A percentile compares a stretch with the other conserved stretches of the same genome.
phyloP scores from a whole-genome alignment of 2,329 filamentous ascomycete genomes.

The Lasiodiplodia sp. region DNA sequence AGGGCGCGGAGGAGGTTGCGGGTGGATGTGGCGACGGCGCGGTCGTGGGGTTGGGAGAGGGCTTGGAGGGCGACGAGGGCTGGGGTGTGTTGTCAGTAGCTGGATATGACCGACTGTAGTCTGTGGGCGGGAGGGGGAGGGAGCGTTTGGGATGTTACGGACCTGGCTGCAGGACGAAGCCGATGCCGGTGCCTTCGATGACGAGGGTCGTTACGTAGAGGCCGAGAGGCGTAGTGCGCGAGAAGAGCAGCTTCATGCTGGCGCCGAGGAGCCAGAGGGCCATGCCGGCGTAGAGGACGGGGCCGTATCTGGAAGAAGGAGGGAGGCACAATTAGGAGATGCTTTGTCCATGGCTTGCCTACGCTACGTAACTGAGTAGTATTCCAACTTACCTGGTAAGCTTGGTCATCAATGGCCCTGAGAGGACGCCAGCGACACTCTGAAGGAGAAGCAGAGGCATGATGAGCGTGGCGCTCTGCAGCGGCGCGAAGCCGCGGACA shows the following conservation, averaged over 20 bases:
- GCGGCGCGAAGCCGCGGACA: constrained; percentile 36
- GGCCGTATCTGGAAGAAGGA: constrained; percentile 6
- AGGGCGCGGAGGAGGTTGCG: constrained; percentile 41
- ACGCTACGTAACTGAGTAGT: too few species aligned
- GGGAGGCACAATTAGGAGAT: not conserved
- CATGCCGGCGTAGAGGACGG: constrained; percentile 36
- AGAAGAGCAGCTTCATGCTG: constrained; percentile 39
- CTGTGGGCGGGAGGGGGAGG: too few species aligned
- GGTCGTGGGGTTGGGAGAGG: constrained; percentile 34
- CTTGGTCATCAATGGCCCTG: constrained; percentile 35
- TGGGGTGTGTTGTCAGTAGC: not conserved
- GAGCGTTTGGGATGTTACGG: not conserved
- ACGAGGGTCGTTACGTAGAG: constrained; percentile 35
- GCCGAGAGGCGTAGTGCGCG: constrained; percentile 32
- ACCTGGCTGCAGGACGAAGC: constrained; percentile 40
- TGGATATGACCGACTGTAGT: too few species aligned
- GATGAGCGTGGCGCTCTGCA: constrained; percentile 36
- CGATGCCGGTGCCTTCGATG: constrained; percentile 41
- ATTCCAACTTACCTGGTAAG: constrained; percentile 33
- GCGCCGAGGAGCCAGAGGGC: constrained; percentile 38
- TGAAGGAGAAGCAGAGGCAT: constrained; percentile 38
- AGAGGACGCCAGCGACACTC: constrained; percentile 33
- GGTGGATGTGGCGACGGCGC: constrained; percentile 40
- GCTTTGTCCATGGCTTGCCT: too few species aligned
- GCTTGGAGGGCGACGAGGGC: constrained; percentile 42